phyloP scores from a whole-genome alignment of 306 rosid species.

The Prunus dulcis region DNA sequence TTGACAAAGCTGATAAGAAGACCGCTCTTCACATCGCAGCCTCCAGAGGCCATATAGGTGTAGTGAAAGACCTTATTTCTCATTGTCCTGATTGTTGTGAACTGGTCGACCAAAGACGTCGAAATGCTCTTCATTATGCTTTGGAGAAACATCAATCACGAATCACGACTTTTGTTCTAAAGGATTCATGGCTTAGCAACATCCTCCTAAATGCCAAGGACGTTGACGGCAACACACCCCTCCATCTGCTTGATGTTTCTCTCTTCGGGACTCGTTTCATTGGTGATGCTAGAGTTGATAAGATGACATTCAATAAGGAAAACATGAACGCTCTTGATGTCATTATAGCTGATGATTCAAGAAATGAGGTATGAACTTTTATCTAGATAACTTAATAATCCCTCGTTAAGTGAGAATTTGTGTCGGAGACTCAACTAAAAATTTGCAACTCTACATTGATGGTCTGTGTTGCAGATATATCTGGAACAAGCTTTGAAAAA shows the following conservation, averaged over 20 bases:
- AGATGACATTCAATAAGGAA: background rate
- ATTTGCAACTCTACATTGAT: too few relatives aligned
- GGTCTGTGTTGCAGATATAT: background rate
- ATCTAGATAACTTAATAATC: background rate
- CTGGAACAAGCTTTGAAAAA: too few relatives aligned
- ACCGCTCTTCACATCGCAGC: slow-evolving; percentile 16
- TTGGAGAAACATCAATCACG: accelerated
- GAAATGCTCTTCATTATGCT: background rate
- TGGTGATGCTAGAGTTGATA: background rate
- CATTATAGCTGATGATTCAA: background rate
- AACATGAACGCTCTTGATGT: background rate
- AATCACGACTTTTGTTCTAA: too few relatives aligned
- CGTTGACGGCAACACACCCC: background rate
- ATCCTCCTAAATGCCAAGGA: slow-evolving; percentile 4
- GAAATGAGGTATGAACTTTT: background rate
- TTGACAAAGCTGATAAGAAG: background rate
- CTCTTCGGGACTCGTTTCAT: background rate
- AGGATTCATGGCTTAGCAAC: background rate
- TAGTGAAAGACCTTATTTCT: background rate
- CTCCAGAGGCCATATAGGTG: background rate
- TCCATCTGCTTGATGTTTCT: background rate
- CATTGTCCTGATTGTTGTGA: background rate
- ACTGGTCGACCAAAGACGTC: background rate
- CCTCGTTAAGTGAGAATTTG: too few relatives aligned
- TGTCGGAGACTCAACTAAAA: too few relatives aligned